Evolutionary conservation across 495 filamentous ascomycete species (phyloP).

Genomic region (Xylaria acuta): DNA sequence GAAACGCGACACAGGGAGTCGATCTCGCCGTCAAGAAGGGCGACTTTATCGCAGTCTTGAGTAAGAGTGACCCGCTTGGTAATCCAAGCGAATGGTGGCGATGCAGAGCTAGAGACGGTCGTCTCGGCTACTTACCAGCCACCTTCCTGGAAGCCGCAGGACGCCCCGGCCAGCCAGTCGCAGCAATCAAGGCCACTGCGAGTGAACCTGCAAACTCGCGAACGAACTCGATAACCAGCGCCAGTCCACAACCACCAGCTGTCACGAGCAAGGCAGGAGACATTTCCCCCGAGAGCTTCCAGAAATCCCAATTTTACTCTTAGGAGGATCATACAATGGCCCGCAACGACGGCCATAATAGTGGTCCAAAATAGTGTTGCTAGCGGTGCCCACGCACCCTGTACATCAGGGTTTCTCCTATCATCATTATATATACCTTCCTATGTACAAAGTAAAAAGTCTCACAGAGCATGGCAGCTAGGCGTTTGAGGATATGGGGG

Average conservation of each 20-base stretch:
- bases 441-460: conserved; percentile 26
- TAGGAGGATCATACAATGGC: conserved; percentile 37
- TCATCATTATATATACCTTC: conserved; percentile 26
- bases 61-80: conserved; percentile 90
- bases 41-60: conserved; percentile 91
- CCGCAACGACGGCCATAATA: background rate
- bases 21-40: conserved; percentile 94
- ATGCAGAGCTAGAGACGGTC: conserved; percentile 88
- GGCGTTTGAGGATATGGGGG: conserved; percentile 24
- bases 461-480: conserved; percentile 23
- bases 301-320: conserved; percentile 88
- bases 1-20: conserved; percentile 69
- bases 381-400: background rate
- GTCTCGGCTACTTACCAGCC: conserved; percentile 87
- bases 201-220: conserved; percentile 55
- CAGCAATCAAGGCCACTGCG: conserved; percentile 62
- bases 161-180: conserved; percentile 54
- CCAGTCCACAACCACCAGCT: conserved; percentile 55
- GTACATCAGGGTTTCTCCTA: background rate
- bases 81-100: conserved; percentile 97
- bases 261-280: conserved; percentile 68
- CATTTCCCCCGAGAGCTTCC: conserved; percentile 84
- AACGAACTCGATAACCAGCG: conserved; percentile 56
- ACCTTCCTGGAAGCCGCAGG: conserved; percentile 87
- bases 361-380: background rate